These are phyloP conservation scores for Solanum chaucha DNA, from an alignment of 257 asterid species.

Conservation along the genomic window DNA sequence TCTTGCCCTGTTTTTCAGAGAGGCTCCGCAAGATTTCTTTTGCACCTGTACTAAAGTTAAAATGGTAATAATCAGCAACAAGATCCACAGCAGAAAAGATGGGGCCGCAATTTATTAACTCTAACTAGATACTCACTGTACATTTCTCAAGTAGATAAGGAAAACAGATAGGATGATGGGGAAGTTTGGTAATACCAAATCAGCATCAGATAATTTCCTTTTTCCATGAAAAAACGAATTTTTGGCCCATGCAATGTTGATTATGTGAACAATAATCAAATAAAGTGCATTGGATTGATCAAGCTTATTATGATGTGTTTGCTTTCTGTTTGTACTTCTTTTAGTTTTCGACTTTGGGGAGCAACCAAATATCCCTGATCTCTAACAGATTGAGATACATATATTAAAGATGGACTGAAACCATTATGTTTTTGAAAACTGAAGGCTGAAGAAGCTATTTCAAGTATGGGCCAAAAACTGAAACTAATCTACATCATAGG, in stretches of 20 bases:
- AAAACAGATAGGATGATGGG: neutral
- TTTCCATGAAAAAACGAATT: neutral
- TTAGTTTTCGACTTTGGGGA: neutral
- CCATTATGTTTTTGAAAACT: neutral
- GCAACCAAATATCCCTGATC: neutral
- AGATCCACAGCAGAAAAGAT: neutral
- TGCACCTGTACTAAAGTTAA: constrained; percentile 60
- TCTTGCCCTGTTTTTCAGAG: constrained; percentile 94
- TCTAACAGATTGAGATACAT: neutral
- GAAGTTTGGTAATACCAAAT: neutral
- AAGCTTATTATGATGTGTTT: neutral
- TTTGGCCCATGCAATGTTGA: neutral
- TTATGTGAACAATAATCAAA: neutral
- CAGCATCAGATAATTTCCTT: neutral
- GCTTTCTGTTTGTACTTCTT: neutral
- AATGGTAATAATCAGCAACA: neutral
- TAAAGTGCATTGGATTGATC: neutral
- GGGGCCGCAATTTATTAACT: neutral
- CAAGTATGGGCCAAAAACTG: neutral
- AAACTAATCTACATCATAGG: neutral
- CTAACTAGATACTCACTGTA: neutral
- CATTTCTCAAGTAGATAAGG: neutral
- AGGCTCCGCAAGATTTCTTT: constrained; percentile 84
- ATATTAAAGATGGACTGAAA: neutral
- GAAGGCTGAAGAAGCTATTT: neutral